These are phyloP conservation scores for Candida morakotiae DNA, from an alignment of 805 yeast species.

Conservation along the genomic window DNA sequence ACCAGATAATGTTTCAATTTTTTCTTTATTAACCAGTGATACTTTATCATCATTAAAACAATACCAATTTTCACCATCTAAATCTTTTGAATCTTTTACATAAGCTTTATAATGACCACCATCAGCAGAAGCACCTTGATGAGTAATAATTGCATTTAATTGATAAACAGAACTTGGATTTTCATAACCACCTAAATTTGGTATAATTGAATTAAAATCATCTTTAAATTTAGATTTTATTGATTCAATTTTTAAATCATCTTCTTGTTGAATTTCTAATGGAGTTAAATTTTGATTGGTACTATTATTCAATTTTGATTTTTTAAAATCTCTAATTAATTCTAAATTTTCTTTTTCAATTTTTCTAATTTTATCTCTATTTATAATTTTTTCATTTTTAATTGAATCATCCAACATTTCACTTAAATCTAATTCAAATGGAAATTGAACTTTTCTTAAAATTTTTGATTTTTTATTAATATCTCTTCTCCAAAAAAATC, in stretches of 20 bases:
- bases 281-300: slow-evolving; percentile 32
- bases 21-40: slow-evolving; percentile 68
- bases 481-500: slow-evolving; percentile 95
- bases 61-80: slow-evolving; percentile 81
- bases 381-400: slow-evolving; percentile 58
- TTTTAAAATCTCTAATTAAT: slow-evolving; percentile 67
- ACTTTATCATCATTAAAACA: slow-evolving; percentile 93
- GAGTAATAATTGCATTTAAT: slow-evolving; percentile 79
- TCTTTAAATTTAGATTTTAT: slow-evolving; percentile 49
- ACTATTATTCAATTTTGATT: slow-evolving; percentile 33
- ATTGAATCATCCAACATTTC: slow-evolving; percentile 82
- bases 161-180: slow-evolving; percentile 89
- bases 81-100: slow-evolving; percentile 64
- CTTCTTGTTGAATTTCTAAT: slow-evolving; percentile 53
- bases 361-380: slow-evolving; percentile 73
- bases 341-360: slow-evolving; percentile 73
- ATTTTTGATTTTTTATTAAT: slow-evolving; percentile 89
- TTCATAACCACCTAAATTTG: slow-evolving; percentile 41
- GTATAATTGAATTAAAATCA: slow-evolving; percentile 41
- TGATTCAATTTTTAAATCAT: slow-evolving; percentile 44
- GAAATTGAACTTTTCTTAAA: slow-evolving; percentile 90
- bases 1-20: slow-evolving; percentile 82
- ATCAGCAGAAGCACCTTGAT: slow-evolving; percentile 93
- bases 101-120: slow-evolving; percentile 96
- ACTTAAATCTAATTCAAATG: slow-evolving; percentile 84